Evolutionary conservation across 805 yeast genomes (phyloP), one percentile per base, ranked within the genome.

Genomic region (Kazachstania africana): DNA sequence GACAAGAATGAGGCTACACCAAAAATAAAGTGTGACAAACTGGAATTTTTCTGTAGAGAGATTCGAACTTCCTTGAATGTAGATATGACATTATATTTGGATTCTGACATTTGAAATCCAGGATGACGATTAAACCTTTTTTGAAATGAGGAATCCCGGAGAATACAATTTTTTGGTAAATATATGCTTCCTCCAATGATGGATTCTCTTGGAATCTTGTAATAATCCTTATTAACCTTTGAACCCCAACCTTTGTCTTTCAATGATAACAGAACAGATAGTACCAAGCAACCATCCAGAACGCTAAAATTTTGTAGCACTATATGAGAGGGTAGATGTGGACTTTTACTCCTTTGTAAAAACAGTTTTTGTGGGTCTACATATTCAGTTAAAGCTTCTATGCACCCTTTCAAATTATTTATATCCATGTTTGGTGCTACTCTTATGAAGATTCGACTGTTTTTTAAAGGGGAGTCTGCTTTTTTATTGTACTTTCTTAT

Each of bases 221-320:
- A 38, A 13, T 27, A 36, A 4, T 39, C 39, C 3, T 31, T 31
- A 16, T 31, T 34, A 6, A 25, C 27, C n/a, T 36, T 29, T n/a
- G 31, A 17, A 8, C 32, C 15, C 42, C 43, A 38, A 8, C 26
- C 31, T 26, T 37, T 42, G 27, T 38, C 39, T 20, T 36, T 40
- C 16, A 38, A 17, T 6, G 47, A 36, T 20, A 43, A 35, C 4
- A 49, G 6, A 8, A 42, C 36, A 2, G 48, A 21, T 3, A 50
- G 21, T 8, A 38, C 35, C 13, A 50, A 28, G 24, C 48, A 46
- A 26, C 45, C 44, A 26, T 50, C 53, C 18, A 46, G 21, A 5
- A 42, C 23, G 16, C 31, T 43, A 24, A 48, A 47, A 17, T 43
- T 31, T 24, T 32, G 36, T 15, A 50, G 14, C 6, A 29, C 20